Evolutionary conservation across 2,329 filamentous ascomycete species (phyloP).

Genomic region (Pyricularia sp.): DNA sequence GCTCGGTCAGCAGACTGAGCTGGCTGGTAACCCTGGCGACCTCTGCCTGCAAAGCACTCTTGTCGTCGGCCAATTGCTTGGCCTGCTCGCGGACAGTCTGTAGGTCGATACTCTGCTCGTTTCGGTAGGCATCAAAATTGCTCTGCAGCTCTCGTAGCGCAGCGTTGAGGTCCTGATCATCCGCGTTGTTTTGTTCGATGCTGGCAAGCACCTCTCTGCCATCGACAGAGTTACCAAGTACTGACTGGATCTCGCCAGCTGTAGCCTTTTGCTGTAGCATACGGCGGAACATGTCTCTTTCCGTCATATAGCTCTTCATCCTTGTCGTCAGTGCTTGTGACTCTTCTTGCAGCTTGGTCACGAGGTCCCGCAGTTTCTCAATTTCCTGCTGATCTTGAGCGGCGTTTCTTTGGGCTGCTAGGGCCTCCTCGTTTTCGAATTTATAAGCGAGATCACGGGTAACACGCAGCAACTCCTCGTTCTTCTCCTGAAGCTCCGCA

Average conservation of each 20-base stretch:
- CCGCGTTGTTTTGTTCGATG: constrained; percentile 47
- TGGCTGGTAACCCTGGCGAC: constrained; percentile 70
- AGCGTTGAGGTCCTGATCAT: constrained; percentile 57
- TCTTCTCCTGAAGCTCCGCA: constrained; percentile 74
- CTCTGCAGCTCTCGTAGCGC: constrained; percentile 77
- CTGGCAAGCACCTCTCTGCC: constrained; percentile 43
- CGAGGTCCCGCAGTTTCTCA: constrained; percentile 33
- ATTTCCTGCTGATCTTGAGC: constrained; percentile 57
- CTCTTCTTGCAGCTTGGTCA: constrained; percentile 56
- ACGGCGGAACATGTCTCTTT: constrained; percentile 94
- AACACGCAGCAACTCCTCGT: constrained; percentile 69
- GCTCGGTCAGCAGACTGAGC: constrained; percentile 65
- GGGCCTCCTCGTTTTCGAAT: constrained; percentile 83
- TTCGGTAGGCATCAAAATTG: constrained; percentile 80
- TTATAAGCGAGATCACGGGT: constrained; percentile 74
- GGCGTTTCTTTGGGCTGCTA: constrained; percentile 49
- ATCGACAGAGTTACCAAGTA: constrained; percentile 60
- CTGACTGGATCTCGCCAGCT: constrained; percentile 49
- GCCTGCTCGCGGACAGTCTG: constrained; percentile 74
- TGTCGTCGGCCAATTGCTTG: constrained; percentile 68
- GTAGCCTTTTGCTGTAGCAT: constrained; percentile 65
- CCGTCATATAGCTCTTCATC: constrained; percentile 85
- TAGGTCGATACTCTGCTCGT: constrained; percentile 71
- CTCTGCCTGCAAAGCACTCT: constrained; percentile 69
- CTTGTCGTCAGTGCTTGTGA: constrained; percentile 69